Evolutionary conservation across 23 red algal genomes (phyloP).

Genomic region (Cyanidioschyzon merolae): DNA sequence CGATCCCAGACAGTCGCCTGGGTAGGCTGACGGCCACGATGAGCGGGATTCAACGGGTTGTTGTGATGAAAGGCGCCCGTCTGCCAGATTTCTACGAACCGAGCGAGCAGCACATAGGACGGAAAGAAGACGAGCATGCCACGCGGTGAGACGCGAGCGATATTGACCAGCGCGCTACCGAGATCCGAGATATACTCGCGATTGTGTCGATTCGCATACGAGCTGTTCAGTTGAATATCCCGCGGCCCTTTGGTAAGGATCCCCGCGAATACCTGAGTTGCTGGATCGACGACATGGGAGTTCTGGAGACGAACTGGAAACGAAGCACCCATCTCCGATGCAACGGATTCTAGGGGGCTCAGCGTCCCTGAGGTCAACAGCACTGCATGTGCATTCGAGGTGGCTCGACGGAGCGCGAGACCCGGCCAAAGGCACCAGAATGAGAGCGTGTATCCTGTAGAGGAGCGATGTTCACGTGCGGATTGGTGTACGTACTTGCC

Average conservation of each 20-base stretch:
- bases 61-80: slow-evolving; percentile 18
- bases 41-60: background rate
- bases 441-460: slow-evolving; percentile 40
- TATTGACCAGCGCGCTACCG: slow-evolving; percentile 49
- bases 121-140: slow-evolving; percentile 93
- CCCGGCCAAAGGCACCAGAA: slow-evolving; percentile 86
- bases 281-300: slow-evolving; percentile 53
- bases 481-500: slow-evolving; percentile 26
- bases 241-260: slow-evolving; percentile 39
- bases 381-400: slow-evolving; percentile 45
- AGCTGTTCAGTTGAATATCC: slow-evolving; percentile 47
- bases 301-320: slow-evolving; percentile 91
- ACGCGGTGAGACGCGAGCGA: slow-evolving; percentile 53
- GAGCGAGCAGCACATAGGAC: slow-evolving; percentile 53
- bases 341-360: slow-evolving; percentile 71
- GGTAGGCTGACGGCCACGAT: background rate
- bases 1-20: slow-evolving; percentile 64
- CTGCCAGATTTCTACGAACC: slow-evolving; percentile 51
- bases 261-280: slow-evolving; percentile 42
- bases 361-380: slow-evolving; percentile 89
- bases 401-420: slow-evolving; percentile 39
- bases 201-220: slow-evolving; percentile 28
- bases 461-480: background rate
- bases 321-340: slow-evolving; percentile 44
- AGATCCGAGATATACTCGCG: slow-evolving; percentile 44